phyloP scores from a whole-genome alignment of 2,329 filamentous ascomycete genomes.

The Colletotrichum agaves region DNA sequence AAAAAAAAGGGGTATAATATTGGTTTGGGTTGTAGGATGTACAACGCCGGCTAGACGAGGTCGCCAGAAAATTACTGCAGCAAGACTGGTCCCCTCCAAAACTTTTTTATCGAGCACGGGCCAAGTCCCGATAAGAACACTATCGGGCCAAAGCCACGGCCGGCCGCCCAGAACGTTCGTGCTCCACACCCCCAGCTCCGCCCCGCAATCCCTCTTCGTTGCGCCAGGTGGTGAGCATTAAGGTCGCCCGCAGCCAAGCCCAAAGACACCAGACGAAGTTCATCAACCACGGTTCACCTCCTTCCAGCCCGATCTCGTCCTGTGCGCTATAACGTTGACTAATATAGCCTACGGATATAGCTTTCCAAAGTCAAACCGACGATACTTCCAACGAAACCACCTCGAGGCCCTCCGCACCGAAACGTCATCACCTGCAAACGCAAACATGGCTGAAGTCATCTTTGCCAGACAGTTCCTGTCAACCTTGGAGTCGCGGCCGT shows the following conservation, averaged over 20 bases:
- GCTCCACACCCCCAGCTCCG: slow-evolving; percentile 32
- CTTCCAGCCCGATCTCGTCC: too few relatives aligned
- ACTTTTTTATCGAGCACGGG: slow-evolving; percentile 47
- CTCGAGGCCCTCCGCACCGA: background rate
- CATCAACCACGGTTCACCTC: too few relatives aligned
- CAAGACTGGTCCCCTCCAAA: slow-evolving; percentile 47
- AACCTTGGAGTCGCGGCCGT: slow-evolving; percentile 79
- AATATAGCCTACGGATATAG: background rate
- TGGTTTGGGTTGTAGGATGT: slow-evolving; percentile 8
- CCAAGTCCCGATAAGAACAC: slow-evolving; percentile 22
- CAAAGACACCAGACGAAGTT: slow-evolving; percentile 31
- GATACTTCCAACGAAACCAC: background rate
- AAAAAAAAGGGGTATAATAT: slow-evolving; percentile 29
- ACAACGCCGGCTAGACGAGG: slow-evolving; percentile 17
- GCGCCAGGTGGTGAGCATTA: slow-evolving; percentile 17
- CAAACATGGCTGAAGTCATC: slow-evolving; percentile 79
- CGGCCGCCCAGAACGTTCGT: slow-evolving; percentile 20
- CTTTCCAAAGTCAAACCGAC: background rate
- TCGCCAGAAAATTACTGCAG: slow-evolving; percentile 9
- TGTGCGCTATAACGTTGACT: background rate
- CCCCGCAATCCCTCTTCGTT: slow-evolving; percentile 36
- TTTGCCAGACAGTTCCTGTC: slow-evolving; percentile 89
- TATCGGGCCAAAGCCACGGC: slow-evolving; percentile 24
- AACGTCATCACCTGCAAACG: slow-evolving; percentile 19
- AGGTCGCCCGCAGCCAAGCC: background rate